phyloP scores from a whole-genome alignment of 2,329 filamentous ascomycete species.

The Penicillium concentricum region DNA sequence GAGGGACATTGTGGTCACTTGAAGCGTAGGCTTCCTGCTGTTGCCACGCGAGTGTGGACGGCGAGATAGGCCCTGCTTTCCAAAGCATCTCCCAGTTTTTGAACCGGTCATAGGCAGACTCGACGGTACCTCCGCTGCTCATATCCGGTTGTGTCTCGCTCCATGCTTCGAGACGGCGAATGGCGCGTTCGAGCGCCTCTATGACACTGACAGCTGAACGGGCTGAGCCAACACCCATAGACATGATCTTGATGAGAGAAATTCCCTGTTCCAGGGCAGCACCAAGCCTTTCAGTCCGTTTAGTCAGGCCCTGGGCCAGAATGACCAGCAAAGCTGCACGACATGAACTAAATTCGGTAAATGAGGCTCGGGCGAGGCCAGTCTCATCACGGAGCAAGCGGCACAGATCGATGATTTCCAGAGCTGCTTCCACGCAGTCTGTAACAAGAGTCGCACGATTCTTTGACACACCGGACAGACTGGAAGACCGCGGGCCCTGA shows the following conservation, averaged over 20 bases:
- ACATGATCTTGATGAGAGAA: slow-evolving; percentile 54
- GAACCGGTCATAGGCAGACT: slow-evolving; percentile 53
- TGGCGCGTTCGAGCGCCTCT: slow-evolving; percentile 53
- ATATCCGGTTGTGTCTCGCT: slow-evolving; percentile 35
- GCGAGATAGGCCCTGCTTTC: slow-evolving; percentile 42
- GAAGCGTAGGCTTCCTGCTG: slow-evolving; percentile 18
- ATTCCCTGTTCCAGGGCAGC: slow-evolving; percentile 52
- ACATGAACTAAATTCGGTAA: slow-evolving; percentile 58
- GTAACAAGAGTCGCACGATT: slow-evolving; percentile 45
- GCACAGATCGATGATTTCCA: slow-evolving; percentile 53
- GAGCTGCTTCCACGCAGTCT: slow-evolving; percentile 54
- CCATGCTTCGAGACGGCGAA: slow-evolving; percentile 47
- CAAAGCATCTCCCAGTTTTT: slow-evolving; percentile 55
- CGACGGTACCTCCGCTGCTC: slow-evolving; percentile 35
- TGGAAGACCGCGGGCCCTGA: slow-evolving; percentile 24
- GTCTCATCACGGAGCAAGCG: slow-evolving; percentile 51
- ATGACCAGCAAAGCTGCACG: slow-evolving; percentile 55
- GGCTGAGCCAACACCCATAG: slow-evolving; percentile 53
- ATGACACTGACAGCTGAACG: slow-evolving; percentile 55
- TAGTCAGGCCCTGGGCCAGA: slow-evolving; percentile 41
- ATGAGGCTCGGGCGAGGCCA: slow-evolving; percentile 55
- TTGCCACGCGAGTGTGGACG: slow-evolving; percentile 29
- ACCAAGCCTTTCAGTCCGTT: slow-evolving; percentile 44
- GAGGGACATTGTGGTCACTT: slow-evolving; percentile 12
- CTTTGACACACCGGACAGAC: slow-evolving; percentile 35